phyloP scores from a whole-genome alignment of 208 protist species.

The Wallacemonas sp. region DNA sequence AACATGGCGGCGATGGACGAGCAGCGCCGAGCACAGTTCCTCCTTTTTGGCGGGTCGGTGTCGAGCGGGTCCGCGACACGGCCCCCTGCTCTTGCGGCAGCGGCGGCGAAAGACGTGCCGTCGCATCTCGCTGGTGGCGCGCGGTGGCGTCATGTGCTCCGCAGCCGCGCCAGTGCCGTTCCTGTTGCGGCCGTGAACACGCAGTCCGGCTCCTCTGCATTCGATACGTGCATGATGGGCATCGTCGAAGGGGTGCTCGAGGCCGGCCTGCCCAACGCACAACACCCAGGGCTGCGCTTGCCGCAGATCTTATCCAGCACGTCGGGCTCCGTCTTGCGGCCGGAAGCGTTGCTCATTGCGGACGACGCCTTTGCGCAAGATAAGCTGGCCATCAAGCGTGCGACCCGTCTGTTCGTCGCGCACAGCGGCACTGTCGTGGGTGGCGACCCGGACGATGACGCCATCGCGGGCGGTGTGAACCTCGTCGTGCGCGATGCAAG shows the following conservation, averaged over 20 bases:
- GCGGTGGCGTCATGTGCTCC: neutral
- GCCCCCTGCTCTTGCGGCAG: no score
- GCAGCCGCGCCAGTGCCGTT: neutral
- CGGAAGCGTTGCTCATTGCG: slow-evolving; percentile 59
- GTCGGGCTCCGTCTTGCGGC: slow-evolving; percentile 17
- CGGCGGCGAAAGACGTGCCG: no score
- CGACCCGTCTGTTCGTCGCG: slow-evolving; percentile 76
- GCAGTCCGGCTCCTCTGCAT: slow-evolving; percentile 61
- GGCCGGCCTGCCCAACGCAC: slow-evolving; percentile 22
- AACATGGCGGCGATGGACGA: no score
- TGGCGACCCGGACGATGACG: slow-evolving; percentile 25
- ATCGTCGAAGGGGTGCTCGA: slow-evolving; percentile 68
- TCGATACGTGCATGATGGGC: slow-evolving; percentile 76
- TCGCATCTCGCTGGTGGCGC: no score
- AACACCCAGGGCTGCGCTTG: neutral
- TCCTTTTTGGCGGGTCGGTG: no score
- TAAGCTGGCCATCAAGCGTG: slow-evolving; percentile 65
- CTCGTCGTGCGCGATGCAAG: slow-evolving; percentile 36
- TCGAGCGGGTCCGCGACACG: no score
- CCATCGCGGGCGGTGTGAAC: slow-evolving; percentile 30
- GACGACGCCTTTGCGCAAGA: slow-evolving; percentile 72
- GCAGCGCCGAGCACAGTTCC: no score
- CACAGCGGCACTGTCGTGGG: slow-evolving; percentile 52
- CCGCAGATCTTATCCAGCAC: neutral
- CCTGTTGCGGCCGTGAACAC: slow-evolving; percentile 32